Base-by-base conservation (phyloP, 768 basidiomycete genomes). In the Tubosaeta brunneosetosa region DNA sequence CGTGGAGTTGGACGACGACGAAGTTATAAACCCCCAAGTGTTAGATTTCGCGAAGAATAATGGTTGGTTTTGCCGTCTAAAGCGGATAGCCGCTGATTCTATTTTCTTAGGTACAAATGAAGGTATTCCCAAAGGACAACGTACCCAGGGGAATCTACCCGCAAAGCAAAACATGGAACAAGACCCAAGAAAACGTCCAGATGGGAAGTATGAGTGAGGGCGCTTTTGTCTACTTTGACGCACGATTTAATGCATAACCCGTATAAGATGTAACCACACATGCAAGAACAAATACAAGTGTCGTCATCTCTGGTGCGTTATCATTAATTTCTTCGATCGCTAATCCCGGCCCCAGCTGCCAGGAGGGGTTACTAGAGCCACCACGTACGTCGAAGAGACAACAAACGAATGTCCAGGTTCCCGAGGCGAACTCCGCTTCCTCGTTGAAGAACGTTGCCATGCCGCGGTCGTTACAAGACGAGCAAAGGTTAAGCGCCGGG, bases 281-380 rank as follows among this genome's bases (percentile, higher is more conserved):
- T 93, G 91, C 75, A 88, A 86, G 64, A 82, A 90, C 61, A 92
- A 91, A 67, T 69, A 72, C 4, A 76, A 73, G 40, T 93, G 91
- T 63, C 79, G 84, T 25, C 91, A 93, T 71, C 64, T 84, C 33
- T 92, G 91, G 91, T 56, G 73, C 38, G 47, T 57, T 27, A 47
- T 13, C 57, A 56, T 37, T 40, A 43, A 37, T 42, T 25, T 27
- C 16, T 22, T 41, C 9, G 2, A 36, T 48, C 49, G 36, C 58
- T 63, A 49, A 63, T 17, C 47, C 38, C 48, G 45, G 44, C 26
- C 38, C n/a, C 57, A 93, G 90, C 63, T 91, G 90, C 60, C 79
- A 83, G 34, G 85, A 91, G 22, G 90, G 90, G 1, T 60, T 86
- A 12, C 57, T 66, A 13, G 81, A 78, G 47, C 83, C 83, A 25